These are phyloP conservation scores for Trametes cubensis DNA, from an alignment of 768 basidiomycete genomes.

Conservation along the genomic window DNA sequence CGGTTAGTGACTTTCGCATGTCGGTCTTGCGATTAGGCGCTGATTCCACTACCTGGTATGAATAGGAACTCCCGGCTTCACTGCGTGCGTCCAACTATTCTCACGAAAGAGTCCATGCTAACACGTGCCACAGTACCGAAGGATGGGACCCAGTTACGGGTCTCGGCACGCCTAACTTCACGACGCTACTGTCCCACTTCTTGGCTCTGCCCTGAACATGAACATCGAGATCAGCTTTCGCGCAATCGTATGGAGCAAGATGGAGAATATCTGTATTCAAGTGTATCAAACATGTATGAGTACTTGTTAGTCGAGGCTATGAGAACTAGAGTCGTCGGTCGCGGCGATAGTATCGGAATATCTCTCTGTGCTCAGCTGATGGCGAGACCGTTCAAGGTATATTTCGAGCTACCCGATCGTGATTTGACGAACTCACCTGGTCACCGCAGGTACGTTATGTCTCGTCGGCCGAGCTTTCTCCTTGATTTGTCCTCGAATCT, in stretches of 20 bases:
- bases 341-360: too few relatives aligned
- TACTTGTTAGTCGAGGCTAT: too few relatives aligned
- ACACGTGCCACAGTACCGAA: slow-evolving; percentile 12
- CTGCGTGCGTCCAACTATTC: slow-evolving; percentile 22
- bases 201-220: slow-evolving; percentile 28
- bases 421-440: background rate
- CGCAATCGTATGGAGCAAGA: background rate
- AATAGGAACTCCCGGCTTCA: slow-evolving; percentile 29
- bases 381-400: background rate
- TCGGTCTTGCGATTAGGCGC: background rate
- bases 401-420: background rate
- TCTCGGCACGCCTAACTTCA: slow-evolving; percentile 35
- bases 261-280: too few relatives aligned
- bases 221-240: background rate
- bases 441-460: background rate
- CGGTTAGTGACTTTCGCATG: slow-evolving; percentile 24
- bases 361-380: background rate
- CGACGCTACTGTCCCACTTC: slow-evolving; percentile 30
- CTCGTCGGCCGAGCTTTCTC: slow-evolving; percentile 6
- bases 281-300: too few relatives aligned
- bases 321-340: too few relatives aligned
- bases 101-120: background rate
- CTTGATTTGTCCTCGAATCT: background rate
- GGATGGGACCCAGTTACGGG: slow-evolving; percentile 34
- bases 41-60: background rate